These are phyloP conservation scores for Penicillium sp. DNA, from an alignment of 2,329 filamentous ascomycete species.

Conservation along the genomic window DNA sequence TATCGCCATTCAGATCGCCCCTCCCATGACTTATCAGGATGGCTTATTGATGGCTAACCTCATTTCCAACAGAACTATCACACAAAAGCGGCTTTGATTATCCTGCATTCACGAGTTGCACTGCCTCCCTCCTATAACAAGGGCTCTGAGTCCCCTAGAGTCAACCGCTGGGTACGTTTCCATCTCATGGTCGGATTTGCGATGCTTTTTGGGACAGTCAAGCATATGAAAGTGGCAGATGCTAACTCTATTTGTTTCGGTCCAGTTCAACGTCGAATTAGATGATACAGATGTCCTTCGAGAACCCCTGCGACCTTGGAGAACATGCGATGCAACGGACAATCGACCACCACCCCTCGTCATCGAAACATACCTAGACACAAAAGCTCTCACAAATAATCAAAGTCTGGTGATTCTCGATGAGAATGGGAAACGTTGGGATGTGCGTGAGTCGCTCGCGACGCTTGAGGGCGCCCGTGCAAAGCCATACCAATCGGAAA, in stretches of 20 bases:
- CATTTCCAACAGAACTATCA: slow-evolving; percentile 72
- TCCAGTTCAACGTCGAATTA: slow-evolving; percentile 89
- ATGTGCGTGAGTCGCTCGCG: slow-evolving; percentile 80
- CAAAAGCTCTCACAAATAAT: slow-evolving; percentile 72
- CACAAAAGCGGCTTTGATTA: slow-evolving; percentile 79
- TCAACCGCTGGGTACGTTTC: slow-evolving; percentile 80
- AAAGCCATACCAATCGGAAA: slow-evolving; percentile 48
- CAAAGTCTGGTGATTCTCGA: slow-evolving; percentile 87
- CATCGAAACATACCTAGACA: slow-evolving; percentile 87
- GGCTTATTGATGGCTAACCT: slow-evolving; percentile 25
- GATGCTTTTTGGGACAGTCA: background rate
- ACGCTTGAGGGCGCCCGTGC: slow-evolving; percentile 52
- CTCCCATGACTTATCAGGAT: background rate
- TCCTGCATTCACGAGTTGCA: slow-evolving; percentile 76
- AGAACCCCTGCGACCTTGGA: slow-evolving; percentile 81
- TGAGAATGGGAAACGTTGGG: slow-evolving; percentile 87
- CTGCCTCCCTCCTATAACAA: slow-evolving; percentile 60
- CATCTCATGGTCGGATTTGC: background rate
- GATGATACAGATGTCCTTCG: slow-evolving; percentile 87
- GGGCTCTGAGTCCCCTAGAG: slow-evolving; percentile 60
- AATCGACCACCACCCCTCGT: slow-evolving; percentile 78
- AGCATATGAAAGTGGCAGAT: background rate
- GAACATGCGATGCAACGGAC: slow-evolving; percentile 71
- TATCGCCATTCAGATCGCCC: slow-evolving; percentile 41
- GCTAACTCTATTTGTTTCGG: background rate